Conservation (phyloP, 2,329 filamentous ascomycete genomes). For the Talaromyces piceae region DNA sequence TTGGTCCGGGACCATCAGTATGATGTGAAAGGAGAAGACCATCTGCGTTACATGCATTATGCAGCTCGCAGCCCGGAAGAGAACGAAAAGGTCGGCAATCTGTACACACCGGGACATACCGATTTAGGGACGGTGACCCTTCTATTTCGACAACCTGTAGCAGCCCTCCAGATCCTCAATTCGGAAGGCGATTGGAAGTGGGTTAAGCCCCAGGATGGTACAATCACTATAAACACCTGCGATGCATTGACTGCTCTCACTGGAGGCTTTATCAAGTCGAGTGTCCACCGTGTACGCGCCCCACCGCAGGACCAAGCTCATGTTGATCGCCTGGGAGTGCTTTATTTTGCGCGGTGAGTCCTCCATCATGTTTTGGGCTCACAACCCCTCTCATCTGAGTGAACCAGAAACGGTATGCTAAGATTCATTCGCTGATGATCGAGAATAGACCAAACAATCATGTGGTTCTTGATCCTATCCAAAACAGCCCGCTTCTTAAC, state of each 20-base stretch:
- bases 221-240: constrained; percentile 46
- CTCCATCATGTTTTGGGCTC: background rate
- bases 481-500: constrained; percentile 31
- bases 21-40: constrained; percentile 51
- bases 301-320: constrained; percentile 43
- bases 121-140: constrained; percentile 51
- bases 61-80: constrained; percentile 43
- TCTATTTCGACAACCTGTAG: constrained; percentile 53
- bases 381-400: background rate
- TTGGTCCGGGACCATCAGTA: constrained; percentile 52
- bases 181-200: constrained; percentile 44
- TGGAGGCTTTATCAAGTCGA: constrained; percentile 44
- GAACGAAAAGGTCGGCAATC: constrained; percentile 36
- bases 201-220: constrained; percentile 43
- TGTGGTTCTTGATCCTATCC: constrained; percentile 31
- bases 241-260: constrained; percentile 45
- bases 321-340: constrained; percentile 36
- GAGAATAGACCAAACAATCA: constrained; percentile 34
- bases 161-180: constrained; percentile 50
- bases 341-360: constrained; percentile 40
- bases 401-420: background rate
- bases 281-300: constrained; percentile 44
- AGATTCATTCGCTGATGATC: no score
- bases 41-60: constrained; percentile 58
- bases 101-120: constrained; percentile 47